These are phyloP conservation scores for Cladosporium sphaerospermum DNA, from an alignment of 2,329 filamentous ascomycete genomes.

Conservation along the genomic window DNA sequence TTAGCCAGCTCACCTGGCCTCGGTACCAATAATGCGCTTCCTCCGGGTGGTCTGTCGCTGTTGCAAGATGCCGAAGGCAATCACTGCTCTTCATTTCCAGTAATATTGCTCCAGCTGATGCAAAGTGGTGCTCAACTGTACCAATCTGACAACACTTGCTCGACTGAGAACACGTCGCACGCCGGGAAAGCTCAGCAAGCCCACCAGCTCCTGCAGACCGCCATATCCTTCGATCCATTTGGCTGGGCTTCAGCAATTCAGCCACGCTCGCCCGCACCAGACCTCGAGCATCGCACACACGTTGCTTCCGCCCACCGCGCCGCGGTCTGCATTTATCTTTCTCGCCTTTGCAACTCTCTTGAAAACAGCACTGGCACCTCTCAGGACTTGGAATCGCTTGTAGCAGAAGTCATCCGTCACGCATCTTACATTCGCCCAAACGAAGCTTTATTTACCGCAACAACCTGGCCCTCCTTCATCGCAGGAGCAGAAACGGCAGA, in stretches of 20 bases:
- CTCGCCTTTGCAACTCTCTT: conserved; percentile 27
- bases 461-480: conserved; percentile 55
- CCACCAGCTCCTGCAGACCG: not conserved
- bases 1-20: not conserved
- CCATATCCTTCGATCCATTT: conserved; percentile 15
- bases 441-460: conserved; percentile 53
- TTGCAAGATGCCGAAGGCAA: conserved; percentile 35
- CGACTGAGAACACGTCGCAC: not conserved
- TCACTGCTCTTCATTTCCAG: conserved; percentile 35
- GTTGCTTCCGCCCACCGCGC: conserved; percentile 35
- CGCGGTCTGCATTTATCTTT: conserved; percentile 36
- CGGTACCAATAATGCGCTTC: not conserved
- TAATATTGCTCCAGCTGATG: conserved; percentile 32
- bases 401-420: conserved; percentile 47
- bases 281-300: conserved; percentile 30
- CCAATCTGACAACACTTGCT: conserved; percentile 11
- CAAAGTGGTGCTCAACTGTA: conserved; percentile 31
- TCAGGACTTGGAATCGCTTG: conserved; percentile 28
- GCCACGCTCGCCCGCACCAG: conserved; percentile 28
- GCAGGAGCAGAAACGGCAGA: conserved; percentile 51
- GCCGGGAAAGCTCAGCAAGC: not conserved
- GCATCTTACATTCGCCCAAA: conserved; percentile 43
- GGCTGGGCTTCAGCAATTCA: conserved; percentile 29
- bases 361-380: not conserved
- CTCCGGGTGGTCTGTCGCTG: conserved; percentile 29